Conservation (phyloP, 805 yeast genomes). For the Barnettozyma siamensis region DNA sequence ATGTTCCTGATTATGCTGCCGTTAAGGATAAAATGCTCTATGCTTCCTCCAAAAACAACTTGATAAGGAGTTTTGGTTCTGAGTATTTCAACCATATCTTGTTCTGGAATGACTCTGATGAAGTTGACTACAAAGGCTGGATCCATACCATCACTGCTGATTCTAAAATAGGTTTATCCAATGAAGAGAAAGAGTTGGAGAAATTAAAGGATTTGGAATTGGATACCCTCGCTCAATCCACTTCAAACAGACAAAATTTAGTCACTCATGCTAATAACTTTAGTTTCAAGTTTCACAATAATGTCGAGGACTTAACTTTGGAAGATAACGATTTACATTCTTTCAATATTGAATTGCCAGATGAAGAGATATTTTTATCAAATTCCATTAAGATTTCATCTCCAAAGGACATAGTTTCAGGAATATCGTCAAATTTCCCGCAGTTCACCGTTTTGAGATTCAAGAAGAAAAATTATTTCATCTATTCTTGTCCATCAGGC, state of each 20-base stretch:
- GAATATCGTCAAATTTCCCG: constrained; percentile 40
- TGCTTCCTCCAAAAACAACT: constrained; percentile 80
- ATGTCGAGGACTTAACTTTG: constrained; percentile 24
- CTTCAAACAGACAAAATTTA: constrained; percentile 26
- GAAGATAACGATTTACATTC: constrained; percentile 34
- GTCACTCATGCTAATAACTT: constrained; percentile 24
- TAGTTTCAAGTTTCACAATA: constrained; percentile 23
- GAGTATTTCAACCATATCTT: constrained; percentile 30
- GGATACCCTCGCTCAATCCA: constrained; percentile 27
- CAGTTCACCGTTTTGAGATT: constrained; percentile 53
- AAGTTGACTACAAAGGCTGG: constrained; percentile 42
- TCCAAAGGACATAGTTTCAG: constrained; percentile 26
- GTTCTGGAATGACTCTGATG: constrained; percentile 29
- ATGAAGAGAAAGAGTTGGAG: constrained; percentile 49
- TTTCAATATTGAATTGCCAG: constrained; percentile 43
- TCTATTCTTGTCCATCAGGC: constrained; percentile 86
- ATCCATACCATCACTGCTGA: constrained; percentile 32
- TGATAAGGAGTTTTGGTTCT: constrained; percentile 69
- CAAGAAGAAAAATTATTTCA: constrained; percentile 44
- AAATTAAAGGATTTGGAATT: constrained; percentile 40
- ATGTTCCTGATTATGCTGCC: constrained; percentile 80
- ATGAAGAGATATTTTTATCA: constrained; percentile 43
- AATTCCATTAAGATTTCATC: constrained; percentile 17
- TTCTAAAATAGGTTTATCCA: constrained; percentile 45
- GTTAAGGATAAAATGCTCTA: constrained; percentile 88